Conservation (phyloP, 2,329 filamentous ascomycete genomes). For the Pyricularia sp. region DNA sequence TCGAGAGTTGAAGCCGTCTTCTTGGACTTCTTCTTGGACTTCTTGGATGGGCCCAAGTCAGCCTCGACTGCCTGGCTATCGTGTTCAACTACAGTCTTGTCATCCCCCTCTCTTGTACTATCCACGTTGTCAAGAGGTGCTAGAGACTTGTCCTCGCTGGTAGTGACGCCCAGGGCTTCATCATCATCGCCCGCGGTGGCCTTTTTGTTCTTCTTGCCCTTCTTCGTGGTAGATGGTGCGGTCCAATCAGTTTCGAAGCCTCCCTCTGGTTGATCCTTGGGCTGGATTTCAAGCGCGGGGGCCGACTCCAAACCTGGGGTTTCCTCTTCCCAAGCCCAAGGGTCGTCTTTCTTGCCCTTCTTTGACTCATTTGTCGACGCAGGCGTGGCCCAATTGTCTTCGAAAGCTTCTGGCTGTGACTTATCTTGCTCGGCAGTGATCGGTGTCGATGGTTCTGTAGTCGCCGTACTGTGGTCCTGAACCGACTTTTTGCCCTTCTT, state of each 20-base stretch:
- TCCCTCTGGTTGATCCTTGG: not conserved
- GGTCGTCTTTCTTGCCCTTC: not conserved
- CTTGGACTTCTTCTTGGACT: conserved; percentile 20
- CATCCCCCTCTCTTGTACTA: not conserved
- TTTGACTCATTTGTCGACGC: not conserved
- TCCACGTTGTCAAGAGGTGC: not conserved
- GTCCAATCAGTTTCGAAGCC: not conserved
- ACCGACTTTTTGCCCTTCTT: not conserved
- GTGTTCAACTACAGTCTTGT: not conserved
- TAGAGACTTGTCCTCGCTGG: not conserved
- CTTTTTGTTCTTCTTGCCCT: conserved; percentile 14
- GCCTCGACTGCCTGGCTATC: conserved; percentile 12
- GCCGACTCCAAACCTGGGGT: not conserved
- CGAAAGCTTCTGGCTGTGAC: conserved; percentile 1
- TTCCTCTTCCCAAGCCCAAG: not conserved
- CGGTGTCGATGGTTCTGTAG: not conserved
- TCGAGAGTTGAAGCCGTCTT: not conserved
- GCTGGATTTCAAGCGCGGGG: not conserved
- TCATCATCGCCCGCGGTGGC: not conserved
- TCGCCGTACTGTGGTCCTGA: not conserved
- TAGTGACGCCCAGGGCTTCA: not conserved
- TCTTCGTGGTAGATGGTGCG: conserved; percentile 15
- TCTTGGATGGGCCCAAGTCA: conserved; percentile 17
- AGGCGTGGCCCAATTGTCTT: conserved; percentile 7
- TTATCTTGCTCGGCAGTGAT: not conserved